Evolutionary conservation across 2,329 filamentous ascomycete genomes (phyloP).

Genomic region (Pezicula neosporulosa): DNA sequence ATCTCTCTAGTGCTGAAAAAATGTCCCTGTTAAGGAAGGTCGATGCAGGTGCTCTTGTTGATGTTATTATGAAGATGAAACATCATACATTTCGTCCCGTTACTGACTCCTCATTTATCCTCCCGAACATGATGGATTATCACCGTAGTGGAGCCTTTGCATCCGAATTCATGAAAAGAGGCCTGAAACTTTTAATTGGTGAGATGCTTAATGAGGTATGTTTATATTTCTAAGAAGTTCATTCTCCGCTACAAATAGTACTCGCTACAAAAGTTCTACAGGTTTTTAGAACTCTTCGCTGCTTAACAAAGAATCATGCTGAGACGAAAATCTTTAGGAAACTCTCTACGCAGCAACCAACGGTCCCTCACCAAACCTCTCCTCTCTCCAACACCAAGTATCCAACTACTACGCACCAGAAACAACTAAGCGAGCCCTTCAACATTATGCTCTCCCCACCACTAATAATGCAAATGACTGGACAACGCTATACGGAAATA

Average conservation of each 20-base stretch:
- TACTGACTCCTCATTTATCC: slow-evolving; percentile 38
- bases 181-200: slow-evolving; percentile 36
- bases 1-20: slow-evolving; percentile 24
- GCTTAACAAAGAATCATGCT: too few relatives aligned
- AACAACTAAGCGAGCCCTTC: slow-evolving; percentile 32
- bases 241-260: too few relatives aligned
- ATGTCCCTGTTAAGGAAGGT: slow-evolving; percentile 30
- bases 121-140: slow-evolving; percentile 34
- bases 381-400: slow-evolving; percentile 34
- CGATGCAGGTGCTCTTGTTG: slow-evolving; percentile 28
- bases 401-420: slow-evolving; percentile 40
- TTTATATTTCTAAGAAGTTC: too few relatives aligned
- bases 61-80: slow-evolving; percentile 33
- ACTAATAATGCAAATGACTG: slow-evolving; percentile 30
- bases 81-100: slow-evolving; percentile 43
- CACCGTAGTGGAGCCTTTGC: slow-evolving; percentile 34
- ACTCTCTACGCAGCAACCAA: slow-evolving; percentile 40
- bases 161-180: slow-evolving; percentile 30
- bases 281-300: too few relatives aligned
- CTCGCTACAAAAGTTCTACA: too few relatives aligned
- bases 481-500: slow-evolving; percentile 35
- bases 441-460: slow-evolving; percentile 32
- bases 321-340: slow-evolving; percentile 17
- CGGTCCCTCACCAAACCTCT: slow-evolving; percentile 28
- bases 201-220: slow-evolving; percentile 36